Evolutionary conservation across 2,329 filamentous ascomycete species (phyloP).

Genomic region (Colletotrichum chlorophyti): DNA sequence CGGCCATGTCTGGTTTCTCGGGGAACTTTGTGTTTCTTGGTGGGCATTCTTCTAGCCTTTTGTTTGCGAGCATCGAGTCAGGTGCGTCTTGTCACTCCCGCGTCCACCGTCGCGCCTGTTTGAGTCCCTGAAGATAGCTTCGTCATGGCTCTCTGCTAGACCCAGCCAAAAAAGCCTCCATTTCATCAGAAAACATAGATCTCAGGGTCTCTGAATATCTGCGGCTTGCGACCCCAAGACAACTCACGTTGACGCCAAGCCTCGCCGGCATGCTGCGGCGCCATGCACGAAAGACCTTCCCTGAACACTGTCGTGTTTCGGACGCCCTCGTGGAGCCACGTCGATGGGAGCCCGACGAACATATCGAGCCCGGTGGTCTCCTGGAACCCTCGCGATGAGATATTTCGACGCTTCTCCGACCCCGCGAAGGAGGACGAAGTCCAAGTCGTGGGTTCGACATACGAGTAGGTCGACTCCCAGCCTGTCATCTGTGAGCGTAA

Average conservation of each 20-base stretch:
- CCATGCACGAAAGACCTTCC: constrained; percentile 10
- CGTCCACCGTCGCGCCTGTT: no score
- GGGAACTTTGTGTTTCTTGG: not conserved
- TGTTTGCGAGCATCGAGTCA: no score
- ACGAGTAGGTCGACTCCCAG: constrained; percentile 1
- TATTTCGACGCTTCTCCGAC: constrained; percentile 34
- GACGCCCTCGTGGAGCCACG: constrained; percentile 13
- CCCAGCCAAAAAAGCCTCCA: no score
- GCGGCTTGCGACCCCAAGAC: not conserved
- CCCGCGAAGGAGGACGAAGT: constrained; percentile 27
- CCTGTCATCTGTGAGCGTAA: no score
- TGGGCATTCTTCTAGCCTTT: no score
- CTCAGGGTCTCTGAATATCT: not conserved
- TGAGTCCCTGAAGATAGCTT: no score
- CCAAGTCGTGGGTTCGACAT: not conserved
- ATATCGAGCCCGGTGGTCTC: not conserved
- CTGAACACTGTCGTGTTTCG: constrained; percentile 24
- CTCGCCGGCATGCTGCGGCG: constrained; percentile 22
- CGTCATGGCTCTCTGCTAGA: no score
- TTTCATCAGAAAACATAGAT: no score
- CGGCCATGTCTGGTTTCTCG: not conserved
- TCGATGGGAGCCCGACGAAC: constrained; percentile 20
- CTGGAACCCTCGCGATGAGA: constrained; percentile 24
- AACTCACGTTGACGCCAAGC: not conserved
- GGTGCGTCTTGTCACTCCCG: no score